Evolutionary conservation across 2,329 filamentous ascomycete genomes (phyloP).

Genomic region (Lecanicillium sp.): DNA sequence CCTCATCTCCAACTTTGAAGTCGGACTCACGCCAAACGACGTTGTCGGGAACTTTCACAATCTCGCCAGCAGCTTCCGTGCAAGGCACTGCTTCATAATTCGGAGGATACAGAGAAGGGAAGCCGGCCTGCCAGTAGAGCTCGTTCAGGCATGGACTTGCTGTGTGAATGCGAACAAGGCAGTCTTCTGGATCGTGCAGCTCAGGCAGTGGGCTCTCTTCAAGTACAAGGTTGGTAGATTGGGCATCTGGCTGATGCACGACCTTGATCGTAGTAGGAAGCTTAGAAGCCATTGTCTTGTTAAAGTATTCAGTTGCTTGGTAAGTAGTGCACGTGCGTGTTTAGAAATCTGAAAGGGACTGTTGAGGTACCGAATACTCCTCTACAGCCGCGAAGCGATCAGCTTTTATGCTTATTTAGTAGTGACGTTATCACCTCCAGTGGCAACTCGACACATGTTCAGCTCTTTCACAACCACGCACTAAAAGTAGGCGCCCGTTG

Average conservation of each 20-base stretch:
- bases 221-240: conserved; percentile 12
- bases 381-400: no score
- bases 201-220: conserved; percentile 14
- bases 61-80: conserved; percentile 29
- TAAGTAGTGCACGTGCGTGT: no score
- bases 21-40: conserved; percentile 6
- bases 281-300: background rate
- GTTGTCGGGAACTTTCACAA: conserved; percentile 20
- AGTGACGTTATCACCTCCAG: no score
- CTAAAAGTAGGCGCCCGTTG: no score
- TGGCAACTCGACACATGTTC: no score
- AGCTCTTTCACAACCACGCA: no score
- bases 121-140: conserved; percentile 21
- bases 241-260: conserved; percentile 15
- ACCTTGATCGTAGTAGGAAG: conserved; percentile 15
- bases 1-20: conserved; percentile 26
- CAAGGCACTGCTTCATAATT: conserved; percentile 22
- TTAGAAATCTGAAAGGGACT: no score
- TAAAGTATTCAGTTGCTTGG: no score
- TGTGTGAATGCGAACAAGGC: conserved; percentile 23
- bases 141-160: conserved; percentile 24
- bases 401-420: no score
- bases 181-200: conserved; percentile 14
- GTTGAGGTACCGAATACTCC: no score
- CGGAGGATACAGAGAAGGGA: conserved; percentile 13